phyloP scores from a whole-genome alignment of 495 filamentous ascomycete genomes.

The Amniculicola lignicola region DNA sequence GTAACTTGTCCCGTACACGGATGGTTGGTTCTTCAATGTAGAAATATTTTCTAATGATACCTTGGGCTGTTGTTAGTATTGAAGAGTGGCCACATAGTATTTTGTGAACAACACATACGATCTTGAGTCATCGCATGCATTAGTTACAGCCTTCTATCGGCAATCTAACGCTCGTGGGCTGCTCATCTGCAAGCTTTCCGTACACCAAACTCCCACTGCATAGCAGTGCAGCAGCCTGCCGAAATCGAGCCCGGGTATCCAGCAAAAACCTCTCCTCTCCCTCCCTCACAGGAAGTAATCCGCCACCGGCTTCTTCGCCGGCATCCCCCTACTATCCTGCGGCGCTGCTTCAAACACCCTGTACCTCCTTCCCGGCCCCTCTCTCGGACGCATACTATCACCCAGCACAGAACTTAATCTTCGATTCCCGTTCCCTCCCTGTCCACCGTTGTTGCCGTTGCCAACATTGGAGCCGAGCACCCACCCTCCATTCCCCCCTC shows the following conservation, averaged over 20 bases:
- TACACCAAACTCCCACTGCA: too few species aligned
- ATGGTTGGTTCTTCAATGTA: too few species aligned
- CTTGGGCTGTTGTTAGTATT: too few species aligned
- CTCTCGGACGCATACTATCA: constrained; percentile 42
- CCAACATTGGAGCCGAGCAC: constrained; percentile 21
- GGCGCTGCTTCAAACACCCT: constrained; percentile 95
- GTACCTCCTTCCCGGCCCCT: constrained; percentile 85
- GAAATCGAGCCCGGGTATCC: background rate
- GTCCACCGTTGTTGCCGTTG: constrained; percentile 38
- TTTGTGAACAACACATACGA: too few species aligned
- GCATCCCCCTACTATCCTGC: constrained; percentile 96
- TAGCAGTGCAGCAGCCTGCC: too few species aligned
- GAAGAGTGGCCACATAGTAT: too few species aligned
- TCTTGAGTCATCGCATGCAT: too few species aligned
- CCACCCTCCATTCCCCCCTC: constrained; percentile 49
- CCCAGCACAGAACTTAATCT: constrained; percentile 46
- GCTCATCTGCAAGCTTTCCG: too few species aligned
- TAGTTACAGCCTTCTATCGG: too few species aligned
- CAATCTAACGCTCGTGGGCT: too few species aligned
- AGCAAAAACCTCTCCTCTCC: background rate
- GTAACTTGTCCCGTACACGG: too few species aligned
- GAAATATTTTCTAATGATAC: too few species aligned
- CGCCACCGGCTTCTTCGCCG: constrained; percentile 95
- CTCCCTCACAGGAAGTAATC: constrained; percentile 86
- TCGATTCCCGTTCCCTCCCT: constrained; percentile 42